A percentile compares a stretch with the other conserved stretches of the same genome.
Evolutionary conservation across 83 land plant species (phyloP).

Genomic region (Larix sibirica): DNA sequence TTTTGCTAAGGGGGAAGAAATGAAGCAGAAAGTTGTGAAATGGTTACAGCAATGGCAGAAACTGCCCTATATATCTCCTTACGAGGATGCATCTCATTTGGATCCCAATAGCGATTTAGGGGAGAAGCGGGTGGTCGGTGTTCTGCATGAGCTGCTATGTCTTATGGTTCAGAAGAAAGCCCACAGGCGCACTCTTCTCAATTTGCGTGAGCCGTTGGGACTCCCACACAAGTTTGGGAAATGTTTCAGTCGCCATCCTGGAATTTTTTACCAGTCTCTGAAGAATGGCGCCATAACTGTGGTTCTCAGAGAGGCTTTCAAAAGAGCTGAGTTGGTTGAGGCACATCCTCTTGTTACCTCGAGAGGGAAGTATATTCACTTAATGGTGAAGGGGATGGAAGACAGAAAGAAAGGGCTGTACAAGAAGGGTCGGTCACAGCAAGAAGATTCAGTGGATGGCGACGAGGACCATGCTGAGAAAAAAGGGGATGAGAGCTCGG

Average conservation of each 20-base stretch:
- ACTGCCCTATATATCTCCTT: constrained; percentile 62
- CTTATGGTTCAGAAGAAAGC: constrained; percentile 46
- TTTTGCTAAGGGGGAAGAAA: constrained; percentile 46
- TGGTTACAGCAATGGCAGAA: constrained; percentile 59
- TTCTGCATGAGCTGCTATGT: constrained; percentile 56
- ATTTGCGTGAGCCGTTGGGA: constrained; percentile 42
- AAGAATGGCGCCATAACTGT: constrained; percentile 45
- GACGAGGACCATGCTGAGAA: neutral
- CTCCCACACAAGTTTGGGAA: constrained; percentile 57
- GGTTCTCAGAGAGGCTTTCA: constrained; percentile 62
- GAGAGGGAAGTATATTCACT: constrained; percentile 45
- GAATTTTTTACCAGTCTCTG: constrained; percentile 49
- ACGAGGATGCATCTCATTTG: constrained; percentile 37
- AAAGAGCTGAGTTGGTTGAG: constrained; percentile 46
- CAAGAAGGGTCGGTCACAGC: constrained; percentile 12
- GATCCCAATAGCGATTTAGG: constrained; percentile 43
- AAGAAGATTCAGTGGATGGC: neutral
- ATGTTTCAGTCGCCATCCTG: constrained; percentile 56
- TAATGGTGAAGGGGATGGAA: constrained; percentile 46
- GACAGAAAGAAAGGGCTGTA: neutral
- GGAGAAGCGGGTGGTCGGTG: constrained; percentile 56
- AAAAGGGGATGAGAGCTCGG: neutral
- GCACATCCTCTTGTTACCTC: constrained; percentile 47
- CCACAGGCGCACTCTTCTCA: constrained; percentile 36
- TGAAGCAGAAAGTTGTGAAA: constrained; percentile 38